A percentile compares a stretch with the other conserved stretches of the same genome.
Evolutionary conservation across 331 rosid genomes (phyloP).

Genomic region (Dryas integrifolia): DNA sequence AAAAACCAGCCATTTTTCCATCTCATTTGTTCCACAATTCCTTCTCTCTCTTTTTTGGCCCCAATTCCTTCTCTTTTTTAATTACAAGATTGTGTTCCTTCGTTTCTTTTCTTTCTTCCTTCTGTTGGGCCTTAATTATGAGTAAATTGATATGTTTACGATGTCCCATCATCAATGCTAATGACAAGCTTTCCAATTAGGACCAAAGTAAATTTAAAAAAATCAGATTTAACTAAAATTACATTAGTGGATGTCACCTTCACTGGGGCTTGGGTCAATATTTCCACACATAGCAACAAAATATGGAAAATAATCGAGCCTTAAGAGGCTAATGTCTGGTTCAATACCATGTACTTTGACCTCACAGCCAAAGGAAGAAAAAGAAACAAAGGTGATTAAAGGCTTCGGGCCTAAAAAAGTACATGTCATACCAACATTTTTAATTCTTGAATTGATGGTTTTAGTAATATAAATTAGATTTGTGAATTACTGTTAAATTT

Average conservation of each 20-base stretch:
- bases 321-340: not conserved
- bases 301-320: not conserved
- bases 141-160: not conserved
- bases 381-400: not conserved
- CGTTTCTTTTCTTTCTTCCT: no score
- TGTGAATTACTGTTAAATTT: no score
- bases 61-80: no score
- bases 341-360: not conserved
- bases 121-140: not conserved
- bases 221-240: no score
- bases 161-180: not conserved
- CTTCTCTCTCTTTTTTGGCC: no score
- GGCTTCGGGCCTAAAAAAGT: not conserved
- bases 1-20: not conserved
- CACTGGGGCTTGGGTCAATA: not conserved
- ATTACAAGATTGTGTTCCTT: no score
- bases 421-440: no score
- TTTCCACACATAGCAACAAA: slow-evolving; percentile 11
- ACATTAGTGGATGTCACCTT: not conserved
- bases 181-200: not conserved
- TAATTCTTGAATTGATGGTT: no score
- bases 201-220: no score
- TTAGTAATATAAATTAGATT: no score
- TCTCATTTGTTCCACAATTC: no score
- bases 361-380: not conserved